Percentiles rank a stretch among this genome's conserved stretches.
phyloP scores from a whole-genome alignment of 768 basidiomycete species.

The Boletus sp. region DNA sequence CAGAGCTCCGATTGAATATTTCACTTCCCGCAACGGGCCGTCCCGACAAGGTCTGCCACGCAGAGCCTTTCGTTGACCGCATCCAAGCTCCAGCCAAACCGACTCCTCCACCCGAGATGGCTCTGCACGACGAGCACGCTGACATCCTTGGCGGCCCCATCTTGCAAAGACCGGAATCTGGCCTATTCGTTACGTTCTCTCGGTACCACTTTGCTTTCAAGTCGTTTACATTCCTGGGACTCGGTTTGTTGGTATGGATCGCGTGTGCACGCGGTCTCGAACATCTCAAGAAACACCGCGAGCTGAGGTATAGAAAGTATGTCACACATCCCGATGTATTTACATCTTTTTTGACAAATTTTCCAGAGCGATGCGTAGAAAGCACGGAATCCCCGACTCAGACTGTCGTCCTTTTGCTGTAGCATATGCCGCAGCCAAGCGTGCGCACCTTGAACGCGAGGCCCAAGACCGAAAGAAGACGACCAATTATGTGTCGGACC shows the following conservation, averaged over 20 bases:
- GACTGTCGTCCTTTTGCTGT: slow-evolving; percentile 84
- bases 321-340: slow-evolving; percentile 20
- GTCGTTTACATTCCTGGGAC: slow-evolving; percentile 34
- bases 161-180: slow-evolving; percentile 34
- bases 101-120: slow-evolving; percentile 41
- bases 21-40: slow-evolving; percentile 19
- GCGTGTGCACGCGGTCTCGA: slow-evolving; percentile 39
- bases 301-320: slow-evolving; percentile 63
- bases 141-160: slow-evolving; percentile 69
- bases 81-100: slow-evolving; percentile 19
- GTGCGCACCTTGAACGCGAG: slow-evolving; percentile 51
- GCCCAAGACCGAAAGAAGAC: slow-evolving; percentile 38
- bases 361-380: slow-evolving; percentile 63
- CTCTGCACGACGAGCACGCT: slow-evolving; percentile 52
- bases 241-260: slow-evolving; percentile 35
- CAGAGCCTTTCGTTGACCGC: slow-evolving; percentile 17
- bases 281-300: slow-evolving; percentile 53
- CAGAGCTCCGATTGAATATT: slow-evolving; percentile 25
- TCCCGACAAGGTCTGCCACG: slow-evolving; percentile 13
- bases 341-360: slow-evolving; percentile 13
- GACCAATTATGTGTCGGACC: slow-evolving; percentile 24
- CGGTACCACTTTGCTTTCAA: slow-evolving; percentile 36
- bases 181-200: slow-evolving; percentile 32
- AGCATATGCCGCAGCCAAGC: slow-evolving; percentile 72
- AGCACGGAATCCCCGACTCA: slow-evolving; percentile 80